A percentile compares a stretch with the other conserved stretches of the same genome.
phyloP scores from a whole-genome alignment of 108 stramenopile genomes.

The Pinguiococcus pyrenoidosus region DNA sequence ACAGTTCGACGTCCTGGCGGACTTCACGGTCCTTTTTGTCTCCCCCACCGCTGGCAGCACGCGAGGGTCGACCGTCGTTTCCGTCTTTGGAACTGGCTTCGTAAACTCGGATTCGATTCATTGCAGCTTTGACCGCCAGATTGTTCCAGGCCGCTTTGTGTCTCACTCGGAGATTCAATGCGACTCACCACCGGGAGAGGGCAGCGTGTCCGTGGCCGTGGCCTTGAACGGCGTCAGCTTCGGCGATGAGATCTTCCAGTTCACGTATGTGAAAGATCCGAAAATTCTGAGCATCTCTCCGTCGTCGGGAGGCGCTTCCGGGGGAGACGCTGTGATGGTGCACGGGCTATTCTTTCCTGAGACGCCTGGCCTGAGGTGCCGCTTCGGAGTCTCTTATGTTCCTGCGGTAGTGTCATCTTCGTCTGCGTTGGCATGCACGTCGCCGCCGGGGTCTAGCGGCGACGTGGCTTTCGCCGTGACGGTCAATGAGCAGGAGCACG shows the following conservation, averaged over 20 bases:
- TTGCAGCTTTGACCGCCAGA: slow-evolving; percentile 15
- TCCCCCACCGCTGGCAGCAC: too few species aligned
- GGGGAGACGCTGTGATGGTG: slow-evolving; percentile 18
- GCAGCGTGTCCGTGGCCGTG: neutral
- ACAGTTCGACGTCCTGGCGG: too few species aligned
- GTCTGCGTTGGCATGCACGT: neutral
- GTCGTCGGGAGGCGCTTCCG: slow-evolving; percentile 5
- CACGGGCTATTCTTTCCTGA: slow-evolving; percentile 9
- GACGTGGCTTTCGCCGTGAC: neutral
- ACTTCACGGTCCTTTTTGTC: too few species aligned
- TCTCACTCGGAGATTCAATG: slow-evolving; percentile 19
- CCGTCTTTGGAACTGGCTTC: slow-evolving; percentile 6
- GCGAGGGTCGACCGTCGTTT: slow-evolving; percentile 11
- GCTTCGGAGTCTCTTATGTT: slow-evolving; percentile 6
- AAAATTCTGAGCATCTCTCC: slow-evolving; percentile 2
- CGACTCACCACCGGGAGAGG: slow-evolving; percentile 3
- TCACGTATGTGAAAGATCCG: neutral
- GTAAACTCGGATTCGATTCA: neutral
- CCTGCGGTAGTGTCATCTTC: neutral
- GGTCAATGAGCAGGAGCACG: neutral
- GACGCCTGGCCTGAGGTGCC: neutral
- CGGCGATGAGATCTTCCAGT: neutral
- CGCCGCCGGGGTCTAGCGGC: slow-evolving; percentile 3
- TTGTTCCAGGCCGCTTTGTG: slow-evolving; percentile 3
- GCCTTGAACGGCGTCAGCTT: neutral